phyloP scores from a whole-genome alignment of 768 basidiomycete genomes.

The Kwoniella botswanensis region DNA sequence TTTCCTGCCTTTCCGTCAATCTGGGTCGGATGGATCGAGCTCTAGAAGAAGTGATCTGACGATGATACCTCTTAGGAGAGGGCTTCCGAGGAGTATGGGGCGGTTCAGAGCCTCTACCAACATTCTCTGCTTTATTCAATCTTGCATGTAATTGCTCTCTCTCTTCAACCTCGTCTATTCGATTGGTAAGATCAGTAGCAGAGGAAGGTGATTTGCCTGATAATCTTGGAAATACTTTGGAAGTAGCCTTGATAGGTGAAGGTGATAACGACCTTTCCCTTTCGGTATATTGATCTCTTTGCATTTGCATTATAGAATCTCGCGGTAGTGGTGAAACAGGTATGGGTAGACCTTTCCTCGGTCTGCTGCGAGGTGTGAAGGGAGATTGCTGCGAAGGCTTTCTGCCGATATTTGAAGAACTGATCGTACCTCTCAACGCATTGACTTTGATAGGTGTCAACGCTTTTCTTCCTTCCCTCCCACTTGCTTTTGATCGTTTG shows the following conservation, averaged over 20 bases:
- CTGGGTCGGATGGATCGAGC: neutral
- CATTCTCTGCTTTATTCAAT: neutral
- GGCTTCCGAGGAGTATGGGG: slow-evolving; percentile 7
- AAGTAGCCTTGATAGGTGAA: neutral
- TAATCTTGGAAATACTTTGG: slow-evolving; percentile 1
- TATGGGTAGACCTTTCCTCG: neutral
- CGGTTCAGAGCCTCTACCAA: neutral
- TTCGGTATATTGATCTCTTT: neutral
- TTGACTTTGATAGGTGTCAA: slow-evolving; percentile 15
- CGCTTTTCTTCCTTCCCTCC: slow-evolving; percentile 3
- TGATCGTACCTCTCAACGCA: neutral
- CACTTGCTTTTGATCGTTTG: neutral
- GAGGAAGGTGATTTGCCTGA: slow-evolving; percentile 5
- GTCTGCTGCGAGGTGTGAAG: slow-evolving; percentile 4
- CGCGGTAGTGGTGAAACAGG: slow-evolving; percentile 2
- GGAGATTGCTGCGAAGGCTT: neutral
- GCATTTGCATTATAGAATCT: slow-evolving; percentile 6
- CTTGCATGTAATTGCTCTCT: neutral
- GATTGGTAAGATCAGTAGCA: neutral
- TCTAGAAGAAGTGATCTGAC: slow-evolving; percentile 41
- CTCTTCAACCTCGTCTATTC: neutral
- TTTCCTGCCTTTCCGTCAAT: slow-evolving; percentile 24
- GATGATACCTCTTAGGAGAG: slow-evolving; percentile 17
- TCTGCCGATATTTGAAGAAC: slow-evolving; percentile 9
- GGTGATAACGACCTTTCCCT: slow-evolving; percentile 15